Percentiles rank a stretch among this genome's conserved stretches.
Evolutionary conservation across 2,329 filamentous ascomycete genomes (phyloP).

Genomic region (Neonectria ditissima): DNA sequence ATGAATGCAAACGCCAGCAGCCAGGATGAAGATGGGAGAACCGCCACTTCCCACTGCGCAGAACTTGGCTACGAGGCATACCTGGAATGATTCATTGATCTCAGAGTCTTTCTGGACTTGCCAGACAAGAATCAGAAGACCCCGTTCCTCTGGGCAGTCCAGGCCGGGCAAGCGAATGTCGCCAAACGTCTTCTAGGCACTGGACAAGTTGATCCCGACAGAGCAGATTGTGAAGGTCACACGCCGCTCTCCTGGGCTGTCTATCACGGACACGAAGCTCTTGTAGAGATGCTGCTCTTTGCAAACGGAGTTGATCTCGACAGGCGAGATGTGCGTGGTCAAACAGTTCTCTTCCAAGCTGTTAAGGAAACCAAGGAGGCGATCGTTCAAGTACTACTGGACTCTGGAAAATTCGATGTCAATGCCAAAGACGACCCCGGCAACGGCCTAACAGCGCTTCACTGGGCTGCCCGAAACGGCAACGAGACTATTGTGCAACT

Average conservation of each 20-base stretch:
- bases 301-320: too few species aligned
- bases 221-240: not conserved
- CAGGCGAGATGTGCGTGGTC: too few species aligned
- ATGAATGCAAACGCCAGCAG: conserved; percentile 22
- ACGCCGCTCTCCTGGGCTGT: not conserved
- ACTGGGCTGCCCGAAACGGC: too few species aligned
- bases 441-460: too few species aligned
- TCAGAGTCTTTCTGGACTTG: conserved; percentile 18
- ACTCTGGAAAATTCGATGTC: too few species aligned
- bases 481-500: too few species aligned
- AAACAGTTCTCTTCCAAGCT: too few species aligned
- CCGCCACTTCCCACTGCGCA: conserved; percentile 29
- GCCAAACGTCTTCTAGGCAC: not conserved
- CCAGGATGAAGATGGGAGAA: conserved; percentile 28
- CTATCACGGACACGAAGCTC: not conserved
- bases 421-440: too few species aligned
- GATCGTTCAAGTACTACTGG: too few species aligned
- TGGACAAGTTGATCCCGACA: not conserved
- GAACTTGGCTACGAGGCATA: conserved; percentile 21
- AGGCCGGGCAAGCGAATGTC: not conserved
- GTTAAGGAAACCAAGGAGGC: too few species aligned
- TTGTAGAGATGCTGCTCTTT: not conserved
- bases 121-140: conserved; percentile 16
- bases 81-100: conserved; percentile 9
- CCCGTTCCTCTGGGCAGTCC: conserved; percentile 21